These are phyloP conservation scores for Calonectria ilicicola DNA, from an alignment of 2,329 filamentous ascomycete genomes.

Conservation along the genomic window DNA sequence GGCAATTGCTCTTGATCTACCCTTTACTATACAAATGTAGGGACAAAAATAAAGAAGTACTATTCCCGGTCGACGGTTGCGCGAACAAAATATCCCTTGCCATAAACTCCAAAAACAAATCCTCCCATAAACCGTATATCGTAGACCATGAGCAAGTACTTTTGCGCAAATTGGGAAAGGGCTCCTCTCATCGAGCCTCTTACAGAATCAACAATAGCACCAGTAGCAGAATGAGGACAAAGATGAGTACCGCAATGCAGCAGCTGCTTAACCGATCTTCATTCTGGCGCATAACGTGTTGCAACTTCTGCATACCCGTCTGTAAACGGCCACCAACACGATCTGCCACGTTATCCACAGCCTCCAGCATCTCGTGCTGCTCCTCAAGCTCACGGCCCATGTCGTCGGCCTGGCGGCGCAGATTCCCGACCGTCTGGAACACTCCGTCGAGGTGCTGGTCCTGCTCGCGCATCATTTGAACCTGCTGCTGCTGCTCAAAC, in stretches of 20 bases:
- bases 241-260: conserved; percentile 89
- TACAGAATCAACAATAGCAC: conserved; percentile 79
- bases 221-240: conserved; percentile 87
- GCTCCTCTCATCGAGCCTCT: conserved; percentile 20
- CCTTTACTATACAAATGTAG: conserved; percentile 41
- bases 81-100: conserved; percentile 23
- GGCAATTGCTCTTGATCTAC: conserved; percentile 36
- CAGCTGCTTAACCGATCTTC: conserved; percentile 91
- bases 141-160: conserved; percentile 16
- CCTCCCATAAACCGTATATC: conserved; percentile 20
- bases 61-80: conserved; percentile 21
- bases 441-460: conserved; percentile 94
- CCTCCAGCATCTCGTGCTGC: conserved; percentile 88
- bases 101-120: conserved; percentile 35
- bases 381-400: conserved; percentile 98
- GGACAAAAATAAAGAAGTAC: conserved; percentile 25
- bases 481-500: conserved; percentile 92
- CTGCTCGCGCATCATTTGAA: conserved; percentile 93
- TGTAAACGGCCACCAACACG: conserved; percentile 87
- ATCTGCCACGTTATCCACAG: conserved; percentile 86
- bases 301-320: conserved; percentile 87
- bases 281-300: conserved; percentile 86
- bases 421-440: conserved; percentile 90
- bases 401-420: conserved; percentile 90
- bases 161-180: background rate